Conservation (phyloP, 768 basidiomycete species). For the Pleurotus cornucopiae region DNA sequence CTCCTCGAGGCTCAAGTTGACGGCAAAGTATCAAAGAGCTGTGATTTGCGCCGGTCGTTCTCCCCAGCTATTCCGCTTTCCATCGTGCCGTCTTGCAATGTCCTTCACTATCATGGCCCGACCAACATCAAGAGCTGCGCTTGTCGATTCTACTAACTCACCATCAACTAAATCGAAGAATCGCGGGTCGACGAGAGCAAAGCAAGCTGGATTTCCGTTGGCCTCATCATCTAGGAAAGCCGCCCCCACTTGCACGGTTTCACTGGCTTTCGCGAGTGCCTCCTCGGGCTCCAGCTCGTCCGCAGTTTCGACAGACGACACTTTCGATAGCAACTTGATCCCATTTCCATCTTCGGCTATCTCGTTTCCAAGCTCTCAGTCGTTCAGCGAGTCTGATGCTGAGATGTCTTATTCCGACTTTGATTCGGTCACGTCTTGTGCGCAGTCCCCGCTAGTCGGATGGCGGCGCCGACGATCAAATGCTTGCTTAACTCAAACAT, state of each 20-base stretch:
- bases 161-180: not conserved
- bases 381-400: constrained; percentile 3
- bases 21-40: not conserved
- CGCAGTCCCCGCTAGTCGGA: constrained; percentile 9
- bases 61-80: not conserved
- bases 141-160: not conserved
- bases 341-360: constrained; percentile 3
- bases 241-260: constrained; percentile 5
- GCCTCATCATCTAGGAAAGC: not conserved
- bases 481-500: constrained; percentile 10
- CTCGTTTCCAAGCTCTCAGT: not conserved
- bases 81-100: not conserved
- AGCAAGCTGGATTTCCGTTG: not conserved
- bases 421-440: not conserved
- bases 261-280: constrained; percentile 1
- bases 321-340: not conserved
- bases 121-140: not conserved
- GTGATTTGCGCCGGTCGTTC: constrained; percentile 7
- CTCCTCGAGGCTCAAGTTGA: not conserved
- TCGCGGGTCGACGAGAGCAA: not conserved
- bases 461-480: constrained; percentile 10
- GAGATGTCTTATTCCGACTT: not conserved
- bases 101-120: not conserved
- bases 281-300: not conserved
- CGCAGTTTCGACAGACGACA: not conserved